Evolutionary conservation across 345 rosid genomes (phyloP).

Genomic region (Anacardium occidentale): DNA sequence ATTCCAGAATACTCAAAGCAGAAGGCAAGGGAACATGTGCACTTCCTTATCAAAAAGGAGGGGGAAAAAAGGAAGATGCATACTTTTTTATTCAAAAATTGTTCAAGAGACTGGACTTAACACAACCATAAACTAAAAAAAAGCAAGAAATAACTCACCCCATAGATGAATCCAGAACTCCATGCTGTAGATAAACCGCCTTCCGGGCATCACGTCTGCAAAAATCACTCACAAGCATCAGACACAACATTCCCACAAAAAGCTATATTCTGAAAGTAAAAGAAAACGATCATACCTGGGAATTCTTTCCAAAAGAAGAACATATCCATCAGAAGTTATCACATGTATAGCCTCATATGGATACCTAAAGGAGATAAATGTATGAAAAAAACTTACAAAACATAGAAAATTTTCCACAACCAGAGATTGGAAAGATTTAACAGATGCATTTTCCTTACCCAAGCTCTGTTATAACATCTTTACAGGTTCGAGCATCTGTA

Average conservation of each 20-base stretch:
- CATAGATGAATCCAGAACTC: slow-evolving; percentile 91
- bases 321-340: slow-evolving; percentile 88
- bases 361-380: slow-evolving; percentile 50
- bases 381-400: slow-evolving; percentile 6
- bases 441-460: slow-evolving; percentile 54
- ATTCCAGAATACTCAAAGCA: background rate
- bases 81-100: too few relatives aligned
- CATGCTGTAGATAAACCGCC: slow-evolving; percentile 91
- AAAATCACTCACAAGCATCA: slow-evolving; percentile 26
- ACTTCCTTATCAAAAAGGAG: background rate
- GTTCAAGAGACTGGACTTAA: background rate
- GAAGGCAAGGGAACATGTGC: background rate
- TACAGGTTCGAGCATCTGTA: slow-evolving; percentile 91
- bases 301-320: slow-evolving; percentile 89
- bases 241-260: slow-evolving; percentile 21
- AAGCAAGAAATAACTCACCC: slow-evolving; percentile 52
- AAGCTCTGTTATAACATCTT: slow-evolving; percentile 92
- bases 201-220: slow-evolving; percentile 88
- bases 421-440: background rate
- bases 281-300: slow-evolving; percentile 60
- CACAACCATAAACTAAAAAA: background rate
- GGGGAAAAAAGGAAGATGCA: background rate
- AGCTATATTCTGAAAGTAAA: slow-evolving; percentile 16
- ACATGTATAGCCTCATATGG: slow-evolving; percentile 95
- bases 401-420: background rate